These are phyloP conservation scores for Cladosporium colombiae DNA, from an alignment of 2,329 filamentous ascomycete genomes.

Conservation along the genomic window DNA sequence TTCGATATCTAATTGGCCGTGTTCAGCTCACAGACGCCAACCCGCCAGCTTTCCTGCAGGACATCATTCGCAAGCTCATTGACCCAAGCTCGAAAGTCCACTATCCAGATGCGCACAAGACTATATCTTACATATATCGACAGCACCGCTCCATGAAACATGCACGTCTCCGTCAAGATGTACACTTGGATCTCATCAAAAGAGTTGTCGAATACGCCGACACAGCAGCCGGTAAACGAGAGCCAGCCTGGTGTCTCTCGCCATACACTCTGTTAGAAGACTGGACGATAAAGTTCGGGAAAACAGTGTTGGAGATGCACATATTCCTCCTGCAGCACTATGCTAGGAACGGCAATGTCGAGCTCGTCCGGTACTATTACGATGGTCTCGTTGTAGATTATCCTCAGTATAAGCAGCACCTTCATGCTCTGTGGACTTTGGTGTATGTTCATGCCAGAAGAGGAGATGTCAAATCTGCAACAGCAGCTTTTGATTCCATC, in stretches of 20 bases:
- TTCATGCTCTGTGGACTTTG: conserved; percentile 48
- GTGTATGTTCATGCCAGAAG: conserved; percentile 71
- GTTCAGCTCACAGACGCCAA: conserved; percentile 19
- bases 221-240: background rate
- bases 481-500: conserved; percentile 65
- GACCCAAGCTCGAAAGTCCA: conserved; percentile 1
- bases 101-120: conserved; percentile 23
- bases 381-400: conserved; percentile 32
- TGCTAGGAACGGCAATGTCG: conserved; percentile 38
- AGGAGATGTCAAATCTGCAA: conserved; percentile 63
- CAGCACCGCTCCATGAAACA: conserved; percentile 7
- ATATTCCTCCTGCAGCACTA: conserved; percentile 25
- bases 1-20: conserved; percentile 22
- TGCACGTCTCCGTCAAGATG: background rate
- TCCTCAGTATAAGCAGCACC: conserved; percentile 26
- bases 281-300: conserved; percentile 30
- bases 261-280: conserved; percentile 25
- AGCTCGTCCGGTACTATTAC: conserved; percentile 38
- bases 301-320: conserved; percentile 28
- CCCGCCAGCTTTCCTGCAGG: conserved; percentile 21
- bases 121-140: conserved; percentile 22
- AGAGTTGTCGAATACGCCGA: background rate
- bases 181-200: background rate
- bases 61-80: conserved; percentile 22
- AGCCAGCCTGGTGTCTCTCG: conserved; percentile 15